Evolutionary conservation across 306 rosid species (phyloP).

Genomic region (Dryas drummondii): DNA sequence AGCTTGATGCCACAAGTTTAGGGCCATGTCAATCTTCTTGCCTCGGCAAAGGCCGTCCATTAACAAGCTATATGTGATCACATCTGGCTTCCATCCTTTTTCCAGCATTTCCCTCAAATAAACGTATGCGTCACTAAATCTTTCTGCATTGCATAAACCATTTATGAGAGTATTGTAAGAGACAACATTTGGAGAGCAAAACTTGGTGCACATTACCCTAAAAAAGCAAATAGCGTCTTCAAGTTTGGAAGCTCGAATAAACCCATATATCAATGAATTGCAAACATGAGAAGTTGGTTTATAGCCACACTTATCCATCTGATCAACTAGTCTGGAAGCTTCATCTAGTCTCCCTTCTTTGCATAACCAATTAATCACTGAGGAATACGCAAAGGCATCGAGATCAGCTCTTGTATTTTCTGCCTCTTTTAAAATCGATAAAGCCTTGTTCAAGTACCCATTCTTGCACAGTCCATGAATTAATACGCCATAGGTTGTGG

Average conservation of each 20-base stretch:
- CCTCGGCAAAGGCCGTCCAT: constrained; percentile 71
- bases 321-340: constrained; percentile 44
- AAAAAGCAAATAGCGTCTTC: constrained; percentile 56
- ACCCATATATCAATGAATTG: constrained; percentile 72
- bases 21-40: constrained; percentile 55
- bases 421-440: constrained; percentile 56
- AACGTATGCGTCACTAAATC: constrained; percentile 59
- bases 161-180: constrained; percentile 78
- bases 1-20: constrained; percentile 64
- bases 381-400: constrained; percentile 67
- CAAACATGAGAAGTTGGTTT: constrained; percentile 56
- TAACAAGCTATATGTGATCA: constrained; percentile 69
- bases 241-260: constrained; percentile 57
- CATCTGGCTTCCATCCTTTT: constrained; percentile 69
- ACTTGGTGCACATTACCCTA: constrained; percentile 53
- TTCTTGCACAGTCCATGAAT: constrained; percentile 79
- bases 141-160: constrained; percentile 70
- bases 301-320: constrained; percentile 53
- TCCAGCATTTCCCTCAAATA: constrained; percentile 72
- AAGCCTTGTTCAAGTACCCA: constrained; percentile 66
- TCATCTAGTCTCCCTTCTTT: constrained; percentile 70
- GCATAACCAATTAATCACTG: constrained; percentile 62
- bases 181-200: constrained; percentile 62
- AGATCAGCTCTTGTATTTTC: constrained; percentile 43
- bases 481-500: constrained; percentile 61